These are phyloP conservation scores for Lantana camara DNA, from an alignment of 257 asterid genomes.

Conservation along the genomic window DNA sequence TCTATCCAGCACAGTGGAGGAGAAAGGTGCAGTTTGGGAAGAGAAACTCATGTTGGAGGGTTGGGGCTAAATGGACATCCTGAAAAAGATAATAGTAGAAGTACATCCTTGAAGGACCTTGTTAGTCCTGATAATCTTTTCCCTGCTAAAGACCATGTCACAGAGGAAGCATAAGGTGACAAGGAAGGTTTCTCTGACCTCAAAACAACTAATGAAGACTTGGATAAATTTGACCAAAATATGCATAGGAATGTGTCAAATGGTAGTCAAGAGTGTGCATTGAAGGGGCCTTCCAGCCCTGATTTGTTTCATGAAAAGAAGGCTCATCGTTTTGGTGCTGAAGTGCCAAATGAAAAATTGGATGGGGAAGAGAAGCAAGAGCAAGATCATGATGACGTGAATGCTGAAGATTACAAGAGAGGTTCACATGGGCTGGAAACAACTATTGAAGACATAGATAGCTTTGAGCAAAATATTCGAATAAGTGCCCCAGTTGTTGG, in stretches of 20 bases:
- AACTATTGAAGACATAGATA: conserved; percentile 21
- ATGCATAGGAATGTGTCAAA: conserved; percentile 1
- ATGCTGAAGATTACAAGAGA: conserved; percentile 16
- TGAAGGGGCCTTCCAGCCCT: conserved; percentile 28
- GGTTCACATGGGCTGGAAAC: conserved; percentile 26
- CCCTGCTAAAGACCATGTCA: conserved; percentile 26
- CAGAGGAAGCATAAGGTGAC: conserved; percentile 27
- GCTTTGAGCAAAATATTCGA: conserved; percentile 3
- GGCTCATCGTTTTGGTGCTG: conserved; percentile 21
- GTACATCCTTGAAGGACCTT: conserved; percentile 26
- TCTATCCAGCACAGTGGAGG: conserved; percentile 15
- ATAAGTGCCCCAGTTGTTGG: background rate
- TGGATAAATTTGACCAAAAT: conserved; percentile 22
- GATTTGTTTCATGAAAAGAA: conserved; percentile 20
- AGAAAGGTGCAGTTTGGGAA: conserved; percentile 31
- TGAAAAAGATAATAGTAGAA: conserved; percentile 19
- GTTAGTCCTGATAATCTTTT: conserved; percentile 31
- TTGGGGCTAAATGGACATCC: no score
- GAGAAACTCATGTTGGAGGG: no score
- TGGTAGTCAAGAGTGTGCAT: conserved; percentile 27
- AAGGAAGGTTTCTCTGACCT: no score
- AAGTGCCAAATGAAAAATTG: conserved; percentile 24
- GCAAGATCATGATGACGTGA: conserved; percentile 25
- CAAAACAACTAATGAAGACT: conserved; percentile 18
- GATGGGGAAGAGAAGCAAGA: conserved; percentile 25